phyloP scores from a whole-genome alignment of 2,329 filamentous ascomycete genomes.

The Diaporthe australafricana region DNA sequence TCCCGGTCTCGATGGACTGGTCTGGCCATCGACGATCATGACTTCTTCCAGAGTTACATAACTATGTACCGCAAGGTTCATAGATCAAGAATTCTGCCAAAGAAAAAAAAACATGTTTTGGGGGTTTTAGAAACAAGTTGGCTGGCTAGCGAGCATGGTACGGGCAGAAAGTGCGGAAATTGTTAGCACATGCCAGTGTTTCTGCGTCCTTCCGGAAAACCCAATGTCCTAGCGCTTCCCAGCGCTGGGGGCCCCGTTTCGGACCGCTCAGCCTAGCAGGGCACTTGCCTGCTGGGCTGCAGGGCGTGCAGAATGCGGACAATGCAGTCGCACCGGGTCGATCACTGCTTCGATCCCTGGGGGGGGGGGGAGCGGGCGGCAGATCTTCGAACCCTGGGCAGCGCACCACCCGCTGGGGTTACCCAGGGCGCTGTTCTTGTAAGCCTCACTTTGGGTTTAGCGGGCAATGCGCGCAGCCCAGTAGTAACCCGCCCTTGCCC shows the following conservation, averaged over 20 bases:
- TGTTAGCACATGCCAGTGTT: background rate
- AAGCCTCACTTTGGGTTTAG: slow-evolving; percentile 25
- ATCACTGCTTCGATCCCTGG: slow-evolving; percentile 25
- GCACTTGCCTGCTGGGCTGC: slow-evolving; percentile 21
- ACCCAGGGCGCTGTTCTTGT: background rate
- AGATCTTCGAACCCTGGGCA: slow-evolving; percentile 19
- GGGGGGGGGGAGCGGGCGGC: slow-evolving; percentile 7
- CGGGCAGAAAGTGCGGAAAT: background rate
- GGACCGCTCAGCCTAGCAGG: slow-evolving; percentile 27
- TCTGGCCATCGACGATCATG: slow-evolving; percentile 14
- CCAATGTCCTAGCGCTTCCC: slow-evolving; percentile 21
- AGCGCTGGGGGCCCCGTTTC: slow-evolving; percentile 27
- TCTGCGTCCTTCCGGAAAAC: slow-evolving; percentile 11
- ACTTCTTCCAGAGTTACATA: background rate
- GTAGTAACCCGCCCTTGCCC: slow-evolving; percentile 10
- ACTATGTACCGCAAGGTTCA: background rate
- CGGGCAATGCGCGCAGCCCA: slow-evolving; percentile 4
- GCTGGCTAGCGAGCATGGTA: background rate
- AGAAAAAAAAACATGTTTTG: background rate
- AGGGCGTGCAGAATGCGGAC: slow-evolving; percentile 19
- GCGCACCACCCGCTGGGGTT: slow-evolving; percentile 11
- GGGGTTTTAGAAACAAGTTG: background rate
- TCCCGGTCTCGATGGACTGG: background rate
- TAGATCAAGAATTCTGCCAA: background rate
- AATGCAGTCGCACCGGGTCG: slow-evolving; percentile 14